phyloP scores from a whole-genome alignment of 352 stramenopile species.

The Phytophthora foliorum region DNA sequence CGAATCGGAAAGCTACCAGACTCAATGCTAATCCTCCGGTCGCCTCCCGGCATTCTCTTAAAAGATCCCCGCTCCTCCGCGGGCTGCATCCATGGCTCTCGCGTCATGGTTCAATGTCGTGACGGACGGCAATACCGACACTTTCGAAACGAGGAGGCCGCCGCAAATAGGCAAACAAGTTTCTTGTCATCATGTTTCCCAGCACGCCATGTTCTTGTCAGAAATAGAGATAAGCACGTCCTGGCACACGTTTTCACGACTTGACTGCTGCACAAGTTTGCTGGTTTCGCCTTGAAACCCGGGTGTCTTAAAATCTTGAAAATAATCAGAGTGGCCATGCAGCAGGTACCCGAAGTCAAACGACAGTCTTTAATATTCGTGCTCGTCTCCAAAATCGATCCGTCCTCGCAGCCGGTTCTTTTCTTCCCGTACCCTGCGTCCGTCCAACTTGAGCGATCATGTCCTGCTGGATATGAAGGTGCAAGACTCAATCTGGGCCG shows the following conservation, averaged over 20 bases:
- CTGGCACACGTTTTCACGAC: constrained; percentile 7
- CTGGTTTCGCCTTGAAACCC: background rate
- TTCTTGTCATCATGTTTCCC: constrained; percentile 9
- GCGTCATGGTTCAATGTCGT: constrained; percentile 28
- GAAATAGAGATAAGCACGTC: constrained; percentile 17
- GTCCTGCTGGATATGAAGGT: constrained; percentile 74
- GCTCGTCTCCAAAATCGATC: constrained; percentile 65
- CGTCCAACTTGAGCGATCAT: constrained; percentile 51
- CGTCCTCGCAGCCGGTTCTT: constrained; percentile 41
- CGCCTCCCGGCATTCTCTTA: constrained; percentile 16
- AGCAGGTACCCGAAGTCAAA: constrained; percentile 35
- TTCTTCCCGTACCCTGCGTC: constrained; percentile 73
- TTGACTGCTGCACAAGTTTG: background rate
- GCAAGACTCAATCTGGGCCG: background rate
- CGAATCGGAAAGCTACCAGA: constrained; percentile 24
- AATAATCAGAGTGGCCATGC: constrained; percentile 14
- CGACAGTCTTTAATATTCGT: constrained; percentile 45
- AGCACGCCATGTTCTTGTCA: background rate
- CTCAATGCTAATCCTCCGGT: constrained; percentile 13
- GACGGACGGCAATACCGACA: background rate
- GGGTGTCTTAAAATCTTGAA: too few species aligned
- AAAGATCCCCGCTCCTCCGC: constrained; percentile 26
- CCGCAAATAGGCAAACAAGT: constrained; percentile 30
- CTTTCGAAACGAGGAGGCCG: constrained; percentile 18
- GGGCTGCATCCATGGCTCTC: constrained; percentile 28